Base-by-base conservation (phyloP, 805 yeast species). In the Sugiyamaella qingdaonensis region DNA sequence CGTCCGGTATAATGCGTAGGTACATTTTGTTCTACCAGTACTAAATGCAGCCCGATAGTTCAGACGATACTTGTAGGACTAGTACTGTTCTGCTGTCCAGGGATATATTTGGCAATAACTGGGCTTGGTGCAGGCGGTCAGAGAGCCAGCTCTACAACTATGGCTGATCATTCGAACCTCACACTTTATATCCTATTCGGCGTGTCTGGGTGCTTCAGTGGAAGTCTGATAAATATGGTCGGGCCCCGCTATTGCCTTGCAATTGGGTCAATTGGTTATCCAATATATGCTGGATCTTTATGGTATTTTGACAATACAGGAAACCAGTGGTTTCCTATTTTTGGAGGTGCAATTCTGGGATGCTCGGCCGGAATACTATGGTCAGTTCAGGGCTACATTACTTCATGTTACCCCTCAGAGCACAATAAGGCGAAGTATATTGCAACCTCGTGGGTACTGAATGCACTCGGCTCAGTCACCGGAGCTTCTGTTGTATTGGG, bases 391-490 rank as follows among this genome's bases (percentile, higher is more conserved):
- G 80, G 81, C 46, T 67, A 78, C 31, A 75, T 80, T 41, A 74
- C 79, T 55, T 74, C 80, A 75, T 70, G 80, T n/a, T 81, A 80
- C 56, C 80, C 85, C 0, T 63, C 77, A 18, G 85, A 80, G 66
- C 61, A 67, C 37, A 67, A 55, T n/a, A 80, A 80, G 66, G 85
- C 81, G 44, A 68, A 68, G 33, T 80, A 77, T 47, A 72, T 81
- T 49, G 77, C 77, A 73, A 65, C 74, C 16, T 79, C 79, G 61
- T 81, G 84, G 84, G 71, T 77, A 54, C 78, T 81, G 49, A 79
- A 80, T 70, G 78, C 79, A 65, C 67, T 78, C 56, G 85, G 85
- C 62, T 81, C 80, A 10, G 84, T 80, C 51, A 77, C 80, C 56
- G 85, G 85, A 46, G 69, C 79, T 13, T 66, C 77, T 45, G 76